These are phyloP conservation scores for Arthrobotrys sinensis DNA, from an alignment of 2,329 filamentous ascomycete species.

Conservation along the genomic window DNA sequence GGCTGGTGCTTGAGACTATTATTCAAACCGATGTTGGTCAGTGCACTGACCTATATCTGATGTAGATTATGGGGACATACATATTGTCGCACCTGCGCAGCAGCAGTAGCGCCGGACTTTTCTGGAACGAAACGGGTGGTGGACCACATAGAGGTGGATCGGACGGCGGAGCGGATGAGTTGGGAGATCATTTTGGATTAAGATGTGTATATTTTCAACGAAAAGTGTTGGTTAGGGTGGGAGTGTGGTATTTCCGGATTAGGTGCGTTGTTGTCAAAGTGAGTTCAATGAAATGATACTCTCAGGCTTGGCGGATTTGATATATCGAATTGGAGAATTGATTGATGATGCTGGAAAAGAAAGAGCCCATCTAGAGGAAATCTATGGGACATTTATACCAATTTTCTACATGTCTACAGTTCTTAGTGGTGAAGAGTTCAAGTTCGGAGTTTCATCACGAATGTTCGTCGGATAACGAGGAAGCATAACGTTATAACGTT, in stretches of 20 bases:
- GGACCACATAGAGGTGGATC: slow-evolving; percentile 10
- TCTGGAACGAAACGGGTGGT: slow-evolving; percentile 10
- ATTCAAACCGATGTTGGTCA: neutral
- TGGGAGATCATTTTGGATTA: slow-evolving; percentile 40
- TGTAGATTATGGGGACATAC: slow-evolving; percentile 2
- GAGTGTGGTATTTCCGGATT: slow-evolving; percentile 17
- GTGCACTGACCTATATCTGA: no score
- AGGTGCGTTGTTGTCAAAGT: neutral
- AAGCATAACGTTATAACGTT: slow-evolving; percentile 55
- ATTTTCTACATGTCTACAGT: neutral
- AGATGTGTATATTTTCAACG: neutral
- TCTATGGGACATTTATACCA: neutral
- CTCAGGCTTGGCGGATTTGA: no score
- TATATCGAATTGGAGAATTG: neutral
- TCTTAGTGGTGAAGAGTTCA: neutral
- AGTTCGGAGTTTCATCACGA: neutral
- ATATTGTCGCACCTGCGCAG: slow-evolving; percentile 18
- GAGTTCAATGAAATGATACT: neutral
- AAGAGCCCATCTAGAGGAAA: neutral
- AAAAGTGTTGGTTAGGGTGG: neutral
- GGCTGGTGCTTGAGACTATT: slow-evolving; percentile 1
- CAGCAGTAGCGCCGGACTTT: neutral
- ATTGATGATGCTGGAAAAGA: neutral
- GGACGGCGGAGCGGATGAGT: slow-evolving; percentile 27
- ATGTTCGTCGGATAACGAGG: slow-evolving; percentile 8